These are phyloP conservation scores for Amaranthus hypochondriacus DNA, from an alignment of 148 eudicot species.

Conservation along the genomic window DNA sequence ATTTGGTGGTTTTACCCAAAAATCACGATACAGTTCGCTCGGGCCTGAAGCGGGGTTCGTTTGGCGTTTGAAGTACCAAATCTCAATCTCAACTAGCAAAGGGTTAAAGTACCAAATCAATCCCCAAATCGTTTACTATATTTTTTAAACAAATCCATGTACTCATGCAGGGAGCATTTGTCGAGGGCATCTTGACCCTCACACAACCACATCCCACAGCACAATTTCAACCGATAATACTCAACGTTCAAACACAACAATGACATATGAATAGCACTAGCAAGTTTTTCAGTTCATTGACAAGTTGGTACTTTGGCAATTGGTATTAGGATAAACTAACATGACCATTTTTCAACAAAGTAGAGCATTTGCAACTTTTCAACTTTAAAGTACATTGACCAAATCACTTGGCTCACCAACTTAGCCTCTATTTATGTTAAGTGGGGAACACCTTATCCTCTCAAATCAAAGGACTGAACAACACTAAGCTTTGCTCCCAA, in stretches of 20 bases:
- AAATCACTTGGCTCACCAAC: neutral
- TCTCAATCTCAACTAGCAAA: constrained; percentile 1
- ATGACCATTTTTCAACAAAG: neutral
- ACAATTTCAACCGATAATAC: neutral
- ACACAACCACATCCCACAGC: neutral
- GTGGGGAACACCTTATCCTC: neutral
- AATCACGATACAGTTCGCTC: too few species aligned
- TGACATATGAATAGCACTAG: neutral
- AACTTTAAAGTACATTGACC: neutral
- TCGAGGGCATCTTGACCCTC: too few species aligned
- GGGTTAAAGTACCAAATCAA: neutral
- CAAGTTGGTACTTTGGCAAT: neutral
- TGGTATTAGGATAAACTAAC: neutral
- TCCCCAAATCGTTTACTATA: neutral
- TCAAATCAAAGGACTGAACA: neutral
- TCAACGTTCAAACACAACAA: neutral
- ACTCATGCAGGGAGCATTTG: too few species aligned
- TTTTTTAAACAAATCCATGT: too few species aligned
- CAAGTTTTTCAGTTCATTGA: neutral
- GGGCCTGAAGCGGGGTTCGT: too few species aligned
- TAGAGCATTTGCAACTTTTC: constrained; percentile 1
- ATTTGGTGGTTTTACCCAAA: too few species aligned
- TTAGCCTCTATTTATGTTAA: constrained; percentile 4
- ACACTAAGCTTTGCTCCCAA: neutral
- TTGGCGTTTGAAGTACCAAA: neutral